phyloP scores from a whole-genome alignment of 768 basidiomycete species.

The Amanita pallidorosea region DNA sequence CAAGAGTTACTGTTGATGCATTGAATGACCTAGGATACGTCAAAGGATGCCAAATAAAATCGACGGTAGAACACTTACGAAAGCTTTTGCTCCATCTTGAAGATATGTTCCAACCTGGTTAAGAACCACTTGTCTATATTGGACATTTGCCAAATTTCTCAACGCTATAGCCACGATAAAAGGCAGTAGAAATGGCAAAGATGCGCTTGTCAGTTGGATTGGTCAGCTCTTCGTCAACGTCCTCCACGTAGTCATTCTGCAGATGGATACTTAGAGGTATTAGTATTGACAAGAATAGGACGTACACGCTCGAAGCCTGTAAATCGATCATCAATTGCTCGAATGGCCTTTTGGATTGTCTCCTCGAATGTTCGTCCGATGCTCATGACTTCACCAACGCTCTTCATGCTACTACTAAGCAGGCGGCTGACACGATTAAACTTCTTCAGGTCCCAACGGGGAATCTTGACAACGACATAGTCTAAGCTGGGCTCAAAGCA shows the following conservation, averaged over 20 bases:
- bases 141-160: slow-evolving; percentile 98
- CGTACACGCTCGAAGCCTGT: slow-evolving; percentile 77
- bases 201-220: slow-evolving; percentile 97
- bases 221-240: slow-evolving; percentile 85
- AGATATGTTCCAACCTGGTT: slow-evolving; percentile 76
- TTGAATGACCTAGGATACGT: slow-evolving; percentile 39
- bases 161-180: slow-evolving; percentile 86
- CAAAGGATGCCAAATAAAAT: not conserved
- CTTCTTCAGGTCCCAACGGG: slow-evolving; percentile 98
- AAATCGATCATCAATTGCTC: slow-evolving; percentile 94
- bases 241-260: slow-evolving; percentile 78
- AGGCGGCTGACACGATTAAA: slow-evolving; percentile 88
- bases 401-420: slow-evolving; percentile 96
- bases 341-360: slow-evolving; percentile 96
- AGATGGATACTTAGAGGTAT: slow-evolving; percentile 1
- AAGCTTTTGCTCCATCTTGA: slow-evolving; percentile 67
- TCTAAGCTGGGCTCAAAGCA: slow-evolving; percentile 98
- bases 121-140: slow-evolving; percentile 99
- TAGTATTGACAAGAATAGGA: not conserved
- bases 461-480: slow-evolving; percentile 97
- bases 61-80: slow-evolving; percentile 38
- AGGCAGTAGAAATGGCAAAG: slow-evolving; percentile 91
- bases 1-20: slow-evolving; percentile 49
- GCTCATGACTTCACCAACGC: slow-evolving; percentile 98
- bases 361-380: slow-evolving; percentile 98